A percentile compares a stretch with the other conserved stretches of the same genome.
These are phyloP conservation scores for Globisporangium camurandrum DNA, from an alignment of 352 stramenopile genomes.

Conservation along the genomic window DNA sequence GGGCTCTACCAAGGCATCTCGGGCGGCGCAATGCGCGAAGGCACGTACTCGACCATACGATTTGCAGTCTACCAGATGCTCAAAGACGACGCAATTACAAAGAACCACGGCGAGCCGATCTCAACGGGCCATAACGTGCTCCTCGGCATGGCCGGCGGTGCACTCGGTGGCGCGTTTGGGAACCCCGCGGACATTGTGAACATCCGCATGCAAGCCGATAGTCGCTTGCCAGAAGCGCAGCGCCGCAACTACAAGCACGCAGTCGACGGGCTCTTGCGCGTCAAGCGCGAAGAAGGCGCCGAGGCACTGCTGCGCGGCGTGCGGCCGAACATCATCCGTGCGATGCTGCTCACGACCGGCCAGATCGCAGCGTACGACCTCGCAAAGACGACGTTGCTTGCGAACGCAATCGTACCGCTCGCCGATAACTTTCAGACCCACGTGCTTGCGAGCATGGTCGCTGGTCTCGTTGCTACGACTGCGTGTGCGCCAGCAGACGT, in stretches of 20 bases:
- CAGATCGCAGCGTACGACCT: constrained; percentile 82
- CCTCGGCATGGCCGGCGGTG: constrained; percentile 60
- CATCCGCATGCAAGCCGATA: constrained; percentile 81
- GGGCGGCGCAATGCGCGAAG: constrained; percentile 68
- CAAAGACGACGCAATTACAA: constrained; percentile 64
- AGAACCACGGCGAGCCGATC: constrained; percentile 58
- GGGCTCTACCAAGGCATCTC: constrained; percentile 80
- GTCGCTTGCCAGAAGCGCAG: constrained; percentile 43
- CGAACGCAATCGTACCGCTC: constrained; percentile 31
- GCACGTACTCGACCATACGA: constrained; percentile 79
- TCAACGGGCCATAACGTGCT: constrained; percentile 61
- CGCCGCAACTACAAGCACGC: constrained; percentile 80
- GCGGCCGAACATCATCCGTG: constrained; percentile 77
- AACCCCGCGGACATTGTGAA: constrained; percentile 82
- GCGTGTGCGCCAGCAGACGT: constrained; percentile 73
- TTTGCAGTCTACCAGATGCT: constrained; percentile 82
- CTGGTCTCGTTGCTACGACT: constrained; percentile 69
- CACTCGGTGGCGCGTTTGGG: constrained; percentile 54
- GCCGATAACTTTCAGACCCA: constrained; percentile 70
- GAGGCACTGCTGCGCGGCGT: constrained; percentile 58
- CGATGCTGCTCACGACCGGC: constrained; percentile 75
- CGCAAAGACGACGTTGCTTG: constrained; percentile 50
- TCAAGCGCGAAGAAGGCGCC: constrained; percentile 60
- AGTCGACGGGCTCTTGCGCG: constrained; percentile 56
- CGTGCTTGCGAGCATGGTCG: constrained; percentile 66